Evolutionary conservation across 148 eudicot species (phyloP).

Genomic region (Persicaria maculosa): DNA sequence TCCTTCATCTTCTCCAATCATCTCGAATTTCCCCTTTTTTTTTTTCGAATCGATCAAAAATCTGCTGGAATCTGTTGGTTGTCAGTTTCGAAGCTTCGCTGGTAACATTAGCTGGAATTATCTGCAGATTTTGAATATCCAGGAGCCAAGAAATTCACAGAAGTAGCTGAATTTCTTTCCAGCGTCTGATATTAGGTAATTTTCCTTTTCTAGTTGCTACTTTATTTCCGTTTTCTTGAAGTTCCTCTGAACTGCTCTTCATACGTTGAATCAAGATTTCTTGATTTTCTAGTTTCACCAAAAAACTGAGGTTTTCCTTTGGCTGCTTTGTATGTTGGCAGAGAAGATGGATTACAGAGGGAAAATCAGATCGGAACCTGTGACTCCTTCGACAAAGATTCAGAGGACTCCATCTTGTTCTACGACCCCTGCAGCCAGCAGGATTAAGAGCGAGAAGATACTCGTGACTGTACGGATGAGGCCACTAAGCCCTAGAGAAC

Average conservation of each 20-base stretch:
- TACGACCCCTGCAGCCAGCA: conserved; percentile 59
- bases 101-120: conserved; percentile 2
- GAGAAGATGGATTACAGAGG: not conserved
- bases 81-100: not conserved
- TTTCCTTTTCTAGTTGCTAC: not conserved
- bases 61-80: not conserved
- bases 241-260: too few relatives aligned
- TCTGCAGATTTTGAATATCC: not conserved
- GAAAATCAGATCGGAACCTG: conserved; percentile 23
- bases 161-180: not conserved
- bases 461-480: conserved; percentile 83
- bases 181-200: not conserved
- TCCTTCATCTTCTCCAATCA: not conserved
- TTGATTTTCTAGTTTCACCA: not conserved
- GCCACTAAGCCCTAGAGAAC: conserved; percentile 77
- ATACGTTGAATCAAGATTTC: not conserved
- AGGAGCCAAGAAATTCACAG: not conserved
- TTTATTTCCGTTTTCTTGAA: not conserved
- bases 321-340: not conserved
- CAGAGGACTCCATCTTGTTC: conserved; percentile 34
- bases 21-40: not conserved
- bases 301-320: not conserved
- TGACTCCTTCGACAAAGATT: conserved; percentile 68
- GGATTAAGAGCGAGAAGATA: conserved; percentile 72
- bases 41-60: not conserved